phyloP scores from a whole-genome alignment of 192 early-diverging fungal genomes.

The Helicostylum pulchrum region DNA sequence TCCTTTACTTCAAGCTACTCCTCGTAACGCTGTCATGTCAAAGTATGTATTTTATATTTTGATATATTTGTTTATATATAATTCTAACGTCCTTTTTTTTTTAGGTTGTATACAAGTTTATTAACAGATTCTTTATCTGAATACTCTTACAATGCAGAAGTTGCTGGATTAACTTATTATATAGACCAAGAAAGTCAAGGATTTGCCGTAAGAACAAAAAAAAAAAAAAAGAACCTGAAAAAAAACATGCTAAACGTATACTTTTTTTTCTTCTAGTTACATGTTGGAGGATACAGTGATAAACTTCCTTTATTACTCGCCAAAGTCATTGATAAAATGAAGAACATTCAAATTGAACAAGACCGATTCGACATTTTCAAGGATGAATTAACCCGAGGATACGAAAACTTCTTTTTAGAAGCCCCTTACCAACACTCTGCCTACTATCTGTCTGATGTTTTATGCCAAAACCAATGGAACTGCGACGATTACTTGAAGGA shows the following conservation, averaged over 20 bases:
- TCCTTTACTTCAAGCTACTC: slow-evolving; percentile 72
- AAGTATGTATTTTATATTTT: slow-evolving; percentile 6
- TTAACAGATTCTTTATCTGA: slow-evolving; percentile 42
- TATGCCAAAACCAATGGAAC: slow-evolving; percentile 70
- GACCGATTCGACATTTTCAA: slow-evolving; percentile 69
- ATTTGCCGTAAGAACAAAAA: slow-evolving; percentile 48
- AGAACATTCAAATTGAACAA: slow-evolving; percentile 47
- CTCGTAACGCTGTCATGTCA: slow-evolving; percentile 58
- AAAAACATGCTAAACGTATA: slow-evolving; percentile 56
- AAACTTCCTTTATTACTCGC: slow-evolving; percentile 66
- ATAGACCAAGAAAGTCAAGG: slow-evolving; percentile 44
- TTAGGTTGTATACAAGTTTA: slow-evolving; percentile 36
- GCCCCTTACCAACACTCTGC: slow-evolving; percentile 68
- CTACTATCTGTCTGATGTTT: slow-evolving; percentile 59
- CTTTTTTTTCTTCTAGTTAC: slow-evolving; percentile 50
- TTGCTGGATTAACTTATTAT: slow-evolving; percentile 60
- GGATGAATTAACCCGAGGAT: slow-evolving; percentile 59
- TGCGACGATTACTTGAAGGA: slow-evolving; percentile 66
- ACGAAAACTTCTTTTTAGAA: slow-evolving; percentile 64
- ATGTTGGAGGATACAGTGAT: slow-evolving; percentile 78
- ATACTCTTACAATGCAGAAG: slow-evolving; percentile 40
- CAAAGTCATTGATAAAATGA: slow-evolving; percentile 64
- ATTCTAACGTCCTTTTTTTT: slow-evolving; percentile 8
- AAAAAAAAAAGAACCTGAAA: slow-evolving; percentile 56
- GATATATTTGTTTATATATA: slow-evolving; percentile 1